Base-by-base conservation (phyloP, 192 early-diverging fungal genomes). In the Coemansia sp. region DNA sequence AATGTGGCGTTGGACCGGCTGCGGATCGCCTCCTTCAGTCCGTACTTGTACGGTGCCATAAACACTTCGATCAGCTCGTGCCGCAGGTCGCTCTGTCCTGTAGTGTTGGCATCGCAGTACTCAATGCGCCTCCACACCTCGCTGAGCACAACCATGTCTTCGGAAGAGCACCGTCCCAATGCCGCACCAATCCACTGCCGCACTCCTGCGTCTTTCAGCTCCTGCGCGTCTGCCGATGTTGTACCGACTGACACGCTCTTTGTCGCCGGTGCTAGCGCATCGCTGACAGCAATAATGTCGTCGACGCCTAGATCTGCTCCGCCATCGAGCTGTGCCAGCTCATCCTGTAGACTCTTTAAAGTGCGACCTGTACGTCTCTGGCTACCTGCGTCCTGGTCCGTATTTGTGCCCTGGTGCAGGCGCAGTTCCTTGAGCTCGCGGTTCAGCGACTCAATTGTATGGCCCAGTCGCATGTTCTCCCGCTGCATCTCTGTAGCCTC, bases 81-180 rank as follows among this genome's bases (percentile, higher is more conserved):
- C 27, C 75, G 75, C 21, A 82, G 52, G 32, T 62, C 25, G 15
- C 63, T 65, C n/a, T 70, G 67, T 48, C 51, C 60, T 17, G 73
- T 60, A 10, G 64, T 47, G 58, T 51, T 62, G 10, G 53, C 38
- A 12, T 82, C 75, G 52, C 65, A 71, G 62, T 74, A 70, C 59
- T 71, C 68, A 38, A 77, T 64, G 57, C 80, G 80, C 51, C 68
- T 77, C 80, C 80, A 82, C 49, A 77, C 67, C 52, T 82, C 80
- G 62, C 56, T 57, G 17, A 82, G 64, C 4, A 78, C 39, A 15
- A 82, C 59, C 65, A 77, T 56, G 57, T 82, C 80, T 48, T 82
- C 71, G 27, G 80, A 59, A n/a, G 75, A 71, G 58, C 64, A 77
- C 45, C 63, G 52, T 11, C 39, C 52, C 50, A 82, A 61, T 50